phyloP scores from a whole-genome alignment of 192 early-diverging fungal genomes.

The Obelidium mucronatum region DNA sequence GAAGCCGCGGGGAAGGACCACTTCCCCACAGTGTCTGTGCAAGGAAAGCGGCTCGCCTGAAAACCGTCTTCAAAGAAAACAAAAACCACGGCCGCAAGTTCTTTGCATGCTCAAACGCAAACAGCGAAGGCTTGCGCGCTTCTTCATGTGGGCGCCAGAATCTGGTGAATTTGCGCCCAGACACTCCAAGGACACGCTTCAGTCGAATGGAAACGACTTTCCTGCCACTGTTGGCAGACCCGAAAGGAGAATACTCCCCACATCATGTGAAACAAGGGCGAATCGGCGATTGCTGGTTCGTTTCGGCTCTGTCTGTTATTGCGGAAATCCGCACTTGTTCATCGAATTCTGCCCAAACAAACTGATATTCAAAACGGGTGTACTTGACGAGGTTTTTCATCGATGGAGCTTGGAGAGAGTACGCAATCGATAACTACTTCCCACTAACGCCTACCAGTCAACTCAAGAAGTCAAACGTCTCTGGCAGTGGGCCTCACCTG shows the following conservation, averaged over 20 bases:
- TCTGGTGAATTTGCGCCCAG: conserved; percentile 3
- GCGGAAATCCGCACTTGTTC: conserved; percentile 27
- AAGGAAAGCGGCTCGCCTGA: conserved; percentile 3
- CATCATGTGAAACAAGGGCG: conserved; percentile 29
- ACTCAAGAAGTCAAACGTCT: background rate
- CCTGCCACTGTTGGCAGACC: background rate
- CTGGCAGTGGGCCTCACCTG: background rate
- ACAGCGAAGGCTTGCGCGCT: conserved; percentile 16
- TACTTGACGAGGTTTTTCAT: conserved; percentile 15
- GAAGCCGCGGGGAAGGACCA: no score
- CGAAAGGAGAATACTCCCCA: background rate
- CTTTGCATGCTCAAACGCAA: conserved; percentile 20
- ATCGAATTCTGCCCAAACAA: conserved; percentile 14
- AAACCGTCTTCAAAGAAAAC: conserved; percentile 40
- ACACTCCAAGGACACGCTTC: conserved; percentile 6
- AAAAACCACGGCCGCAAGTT: conserved; percentile 35
- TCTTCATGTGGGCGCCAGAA: conserved; percentile 31
- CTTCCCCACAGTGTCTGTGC: conserved; percentile 27
- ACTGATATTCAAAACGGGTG: background rate
- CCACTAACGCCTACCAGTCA: background rate
- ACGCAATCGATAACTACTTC: conserved; percentile 26
- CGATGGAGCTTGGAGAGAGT: conserved; percentile 32
- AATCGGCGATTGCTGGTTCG: conserved; percentile 41
- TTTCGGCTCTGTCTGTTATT: conserved; percentile 35
- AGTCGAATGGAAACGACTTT: conserved; percentile 27